phyloP scores from a whole-genome alignment of 2,329 filamentous ascomycete species.

The Fusarium subglutinans region DNA sequence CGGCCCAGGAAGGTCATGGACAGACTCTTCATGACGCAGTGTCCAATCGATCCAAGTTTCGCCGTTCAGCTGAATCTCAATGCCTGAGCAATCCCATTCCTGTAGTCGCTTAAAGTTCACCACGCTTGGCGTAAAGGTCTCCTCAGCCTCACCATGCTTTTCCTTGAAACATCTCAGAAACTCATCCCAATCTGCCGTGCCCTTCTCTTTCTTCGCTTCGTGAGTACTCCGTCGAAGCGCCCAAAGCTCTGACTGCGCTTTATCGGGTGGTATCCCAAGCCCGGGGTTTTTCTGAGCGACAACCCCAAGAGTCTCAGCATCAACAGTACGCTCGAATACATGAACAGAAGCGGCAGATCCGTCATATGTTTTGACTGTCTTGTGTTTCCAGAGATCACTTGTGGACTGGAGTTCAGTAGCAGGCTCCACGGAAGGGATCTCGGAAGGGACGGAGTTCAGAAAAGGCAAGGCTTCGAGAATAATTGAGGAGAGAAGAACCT shows the following conservation, averaged over 20 bases:
- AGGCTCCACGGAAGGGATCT: conserved; percentile 32
- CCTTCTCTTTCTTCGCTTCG: conserved; percentile 56
- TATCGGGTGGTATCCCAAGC: conserved; percentile 30
- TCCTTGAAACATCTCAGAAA: conserved; percentile 69
- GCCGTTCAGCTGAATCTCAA: conserved; percentile 51
- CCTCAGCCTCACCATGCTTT: conserved; percentile 53
- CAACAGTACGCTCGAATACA: conserved; percentile 61
- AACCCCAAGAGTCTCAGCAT: conserved; percentile 53
- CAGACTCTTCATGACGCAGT: conserved; percentile 69
- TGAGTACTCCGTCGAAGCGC: conserved; percentile 71
- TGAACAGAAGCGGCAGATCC: conserved; percentile 62
- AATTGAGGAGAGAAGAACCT: conserved; percentile 60
- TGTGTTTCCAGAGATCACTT: conserved; percentile 57
- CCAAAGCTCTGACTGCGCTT: conserved; percentile 64
- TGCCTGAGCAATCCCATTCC: conserved; percentile 57
- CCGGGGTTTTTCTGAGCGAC: conserved; percentile 49
- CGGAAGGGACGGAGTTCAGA: conserved; percentile 62
- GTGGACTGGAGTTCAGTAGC: conserved; percentile 25
- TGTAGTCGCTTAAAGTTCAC: conserved; percentile 49
- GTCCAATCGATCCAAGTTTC: conserved; percentile 58
- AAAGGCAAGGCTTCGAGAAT: conserved; percentile 69
- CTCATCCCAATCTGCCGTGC: conserved; percentile 71
- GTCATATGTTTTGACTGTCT: conserved; percentile 58
- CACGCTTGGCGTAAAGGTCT: conserved; percentile 52
- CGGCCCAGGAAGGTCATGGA: conserved; percentile 68